These are phyloP conservation scores for Eruca vesicaria DNA, from an alignment of 441 rosid genomes.

Conservation along the genomic window DNA sequence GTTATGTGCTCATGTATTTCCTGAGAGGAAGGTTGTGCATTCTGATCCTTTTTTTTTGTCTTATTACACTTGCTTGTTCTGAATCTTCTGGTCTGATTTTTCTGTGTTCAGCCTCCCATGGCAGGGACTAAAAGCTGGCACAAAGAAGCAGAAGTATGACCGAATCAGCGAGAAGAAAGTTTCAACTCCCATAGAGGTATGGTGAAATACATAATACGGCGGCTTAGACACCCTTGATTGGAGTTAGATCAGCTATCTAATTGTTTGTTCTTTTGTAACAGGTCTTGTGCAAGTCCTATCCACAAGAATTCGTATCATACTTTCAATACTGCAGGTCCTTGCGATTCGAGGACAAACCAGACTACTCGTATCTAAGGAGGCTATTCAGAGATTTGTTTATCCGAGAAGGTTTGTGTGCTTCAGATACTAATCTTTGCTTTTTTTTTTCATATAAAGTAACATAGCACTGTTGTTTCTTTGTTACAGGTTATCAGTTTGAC, in stretches of 20 bases:
- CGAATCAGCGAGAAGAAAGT: slow-evolving; percentile 70
- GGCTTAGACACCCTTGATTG: not conserved
- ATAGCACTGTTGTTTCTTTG: not conserved
- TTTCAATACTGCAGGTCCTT: slow-evolving; percentile 92
- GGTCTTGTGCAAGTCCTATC: slow-evolving; percentile 89
- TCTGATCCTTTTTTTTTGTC: not conserved
- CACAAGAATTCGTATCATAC: slow-evolving; percentile 86
- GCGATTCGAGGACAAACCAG: slow-evolving; percentile 96
- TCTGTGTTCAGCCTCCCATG: slow-evolving; percentile 58
- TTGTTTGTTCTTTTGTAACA: slow-evolving; percentile 36
- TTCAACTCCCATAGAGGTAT: slow-evolving; percentile 73
- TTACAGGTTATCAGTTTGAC: slow-evolving; percentile 97
- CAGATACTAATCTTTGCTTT: not conserved
- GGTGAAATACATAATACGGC: not conserved
- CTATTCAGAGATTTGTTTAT: slow-evolving; percentile 95
- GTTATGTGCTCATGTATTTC: slow-evolving; percentile 89
- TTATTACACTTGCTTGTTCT: slow-evolving; percentile 15
- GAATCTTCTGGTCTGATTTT: slow-evolving; percentile 21
- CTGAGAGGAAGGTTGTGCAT: slow-evolving; percentile 75
- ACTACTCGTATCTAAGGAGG: slow-evolving; percentile 92
- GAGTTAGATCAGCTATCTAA: slow-evolving; percentile 6
- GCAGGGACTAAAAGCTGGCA: slow-evolving; percentile 71
- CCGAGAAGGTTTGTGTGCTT: slow-evolving; percentile 67
- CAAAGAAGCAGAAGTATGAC: slow-evolving; percentile 71
- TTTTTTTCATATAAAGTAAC: not conserved